phyloP scores from a whole-genome alignment of 371 early-diverging fungal species.

The Mucor indicus region DNA sequence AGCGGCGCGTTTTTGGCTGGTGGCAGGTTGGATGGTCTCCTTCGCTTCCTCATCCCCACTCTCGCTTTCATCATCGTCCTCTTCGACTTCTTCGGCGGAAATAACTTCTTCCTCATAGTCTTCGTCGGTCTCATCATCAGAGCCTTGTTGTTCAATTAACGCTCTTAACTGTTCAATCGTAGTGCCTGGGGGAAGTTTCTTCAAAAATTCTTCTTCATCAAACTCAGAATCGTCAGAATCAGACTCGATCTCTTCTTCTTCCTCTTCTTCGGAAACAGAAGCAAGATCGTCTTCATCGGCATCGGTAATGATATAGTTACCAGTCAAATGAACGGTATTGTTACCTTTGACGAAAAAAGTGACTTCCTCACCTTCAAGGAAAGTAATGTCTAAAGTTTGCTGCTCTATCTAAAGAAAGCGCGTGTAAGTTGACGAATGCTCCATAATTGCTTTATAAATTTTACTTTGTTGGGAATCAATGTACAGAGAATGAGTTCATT shows the following conservation, averaged over 20 bases:
- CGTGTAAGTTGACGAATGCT: too few relatives aligned
- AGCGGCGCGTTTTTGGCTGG: too few relatives aligned
- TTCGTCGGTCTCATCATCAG: constrained; percentile 45
- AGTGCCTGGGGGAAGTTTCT: constrained; percentile 10
- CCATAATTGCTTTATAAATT: constrained; percentile 8
- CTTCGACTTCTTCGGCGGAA: constrained; percentile 40
- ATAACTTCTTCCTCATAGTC: constrained; percentile 23
- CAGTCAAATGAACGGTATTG: constrained; percentile 66
- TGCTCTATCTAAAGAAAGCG: constrained; percentile 64
- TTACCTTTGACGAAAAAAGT: constrained; percentile 63
- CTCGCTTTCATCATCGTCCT: too few relatives aligned
- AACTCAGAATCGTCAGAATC: constrained; percentile 33
- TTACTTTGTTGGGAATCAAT: constrained; percentile 67
- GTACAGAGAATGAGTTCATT: constrained; percentile 77
- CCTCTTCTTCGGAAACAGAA: too few relatives aligned
- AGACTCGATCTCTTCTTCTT: constrained; percentile 28
- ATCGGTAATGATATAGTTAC: constrained; percentile 62
- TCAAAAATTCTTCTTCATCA: constrained; percentile 40
- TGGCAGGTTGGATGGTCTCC: constrained; percentile 30
- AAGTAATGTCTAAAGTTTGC: constrained; percentile 68
- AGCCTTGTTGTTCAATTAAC: constrained; percentile 13
- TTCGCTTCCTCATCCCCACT: too few relatives aligned
- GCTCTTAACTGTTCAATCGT: constrained; percentile 6
- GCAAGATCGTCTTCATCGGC: too few relatives aligned
- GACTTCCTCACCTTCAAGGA: constrained; percentile 78